These are phyloP conservation scores for Botrytis aclada DNA, from an alignment of 2,329 filamentous ascomycete genomes.

Conservation along the genomic window DNA sequence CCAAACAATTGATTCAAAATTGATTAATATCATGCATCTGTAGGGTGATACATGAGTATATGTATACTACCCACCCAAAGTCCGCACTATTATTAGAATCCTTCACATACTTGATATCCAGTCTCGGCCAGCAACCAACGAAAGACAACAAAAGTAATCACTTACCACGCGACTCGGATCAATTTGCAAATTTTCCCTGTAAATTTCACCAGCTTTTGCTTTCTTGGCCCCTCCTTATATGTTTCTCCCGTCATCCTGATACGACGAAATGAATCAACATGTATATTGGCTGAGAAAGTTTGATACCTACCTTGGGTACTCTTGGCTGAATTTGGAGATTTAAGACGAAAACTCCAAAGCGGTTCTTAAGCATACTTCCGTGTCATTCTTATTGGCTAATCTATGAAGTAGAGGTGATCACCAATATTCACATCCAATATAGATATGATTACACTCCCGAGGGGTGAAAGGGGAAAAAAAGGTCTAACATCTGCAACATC, in stretches of 20 bases:
- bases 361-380: background rate
- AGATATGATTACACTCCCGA: background rate
- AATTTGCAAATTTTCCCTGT: constrained; percentile 6
- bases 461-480: background rate
- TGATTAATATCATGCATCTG: constrained; percentile 4
- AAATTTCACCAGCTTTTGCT: background rate
- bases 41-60: background rate
- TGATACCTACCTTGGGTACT: background rate
- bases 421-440: background rate
- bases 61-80: background rate
- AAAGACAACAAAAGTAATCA: background rate
- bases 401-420: background rate
- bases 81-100: constrained; percentile 8
- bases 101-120: background rate
- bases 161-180: background rate
- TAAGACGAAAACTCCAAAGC: background rate
- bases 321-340: background rate
- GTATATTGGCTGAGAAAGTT: background rate
- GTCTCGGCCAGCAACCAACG: background rate
- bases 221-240: background rate
- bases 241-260: background rate
- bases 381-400: background rate
- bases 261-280: background rate
- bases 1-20: background rate
- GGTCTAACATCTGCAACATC: background rate